These are phyloP conservation scores for Triticum urartu DNA, from an alignment of 176 grass and related monocot species.

Conservation along the genomic window DNA sequence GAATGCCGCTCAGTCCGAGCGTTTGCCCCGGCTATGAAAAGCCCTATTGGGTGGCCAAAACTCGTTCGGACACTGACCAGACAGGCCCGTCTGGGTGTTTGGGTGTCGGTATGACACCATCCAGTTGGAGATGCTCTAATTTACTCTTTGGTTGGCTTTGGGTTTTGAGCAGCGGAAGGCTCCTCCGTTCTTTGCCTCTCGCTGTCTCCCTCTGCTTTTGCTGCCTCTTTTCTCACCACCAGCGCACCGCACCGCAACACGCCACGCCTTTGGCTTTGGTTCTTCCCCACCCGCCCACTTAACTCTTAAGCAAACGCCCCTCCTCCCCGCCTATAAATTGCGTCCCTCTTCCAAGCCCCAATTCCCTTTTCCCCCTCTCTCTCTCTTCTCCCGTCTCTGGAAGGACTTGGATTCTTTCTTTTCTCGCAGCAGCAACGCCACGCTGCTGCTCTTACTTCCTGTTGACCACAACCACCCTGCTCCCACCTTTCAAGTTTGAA, in stretches of 20 bases:
- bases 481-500: background rate
- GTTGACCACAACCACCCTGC: slow-evolving; percentile 13
- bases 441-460: background rate
- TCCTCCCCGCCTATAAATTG: slow-evolving; percentile 57
- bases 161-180: no score
- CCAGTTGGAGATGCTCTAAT: no score
- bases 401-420: slow-evolving; percentile 21
- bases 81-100: no score
- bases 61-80: no score
- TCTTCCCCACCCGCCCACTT: slow-evolving; percentile 31
- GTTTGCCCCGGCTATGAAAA: no score
- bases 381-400: slow-evolving; percentile 26
- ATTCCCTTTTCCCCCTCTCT: slow-evolving; percentile 77
- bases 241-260: slow-evolving; percentile 4
- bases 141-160: no score
- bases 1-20: no score
- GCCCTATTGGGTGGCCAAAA: no score
- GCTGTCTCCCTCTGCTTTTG: background rate
- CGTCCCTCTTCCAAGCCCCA: slow-evolving; percentile 41
- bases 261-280: slow-evolving; percentile 8
- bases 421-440: background rate
- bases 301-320: slow-evolving; percentile 39
- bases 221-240: slow-evolving; percentile 21
- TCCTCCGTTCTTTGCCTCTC: background rate
- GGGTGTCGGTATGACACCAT: no score